These are phyloP conservation scores for Musa beccarii DNA, from an alignment of 176 grass and related monocot species.

Conservation along the genomic window DNA sequence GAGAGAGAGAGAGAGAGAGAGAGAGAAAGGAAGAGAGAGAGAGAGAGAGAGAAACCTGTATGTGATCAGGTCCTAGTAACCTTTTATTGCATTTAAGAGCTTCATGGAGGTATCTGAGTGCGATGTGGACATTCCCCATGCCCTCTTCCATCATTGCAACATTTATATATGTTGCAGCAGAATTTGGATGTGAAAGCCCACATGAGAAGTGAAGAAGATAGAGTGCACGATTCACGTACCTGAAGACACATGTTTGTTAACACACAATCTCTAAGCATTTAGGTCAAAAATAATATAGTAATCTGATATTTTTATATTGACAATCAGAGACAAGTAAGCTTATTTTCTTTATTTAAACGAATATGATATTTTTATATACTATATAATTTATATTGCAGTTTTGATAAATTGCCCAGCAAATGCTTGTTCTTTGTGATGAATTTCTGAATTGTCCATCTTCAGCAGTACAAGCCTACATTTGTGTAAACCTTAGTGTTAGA, in stretches of 20 bases:
- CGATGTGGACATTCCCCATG: conserved; percentile 98
- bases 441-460: no score
- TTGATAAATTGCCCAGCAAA: no score
- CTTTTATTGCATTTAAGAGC: conserved; percentile 98
- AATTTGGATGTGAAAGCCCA: conserved; percentile 95
- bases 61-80: conserved; percentile 95
- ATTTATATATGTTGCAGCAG: conserved; percentile 99
- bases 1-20: conserved; percentile 8
- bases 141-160: conserved; percentile 99
- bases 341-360: no score
- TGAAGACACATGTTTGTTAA: conserved; percentile 16
- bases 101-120: conserved; percentile 96
- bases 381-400: no score
- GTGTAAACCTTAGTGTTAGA: no score
- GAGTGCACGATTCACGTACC: conserved; percentile 94
- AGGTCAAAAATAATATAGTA: conserved; percentile 2
- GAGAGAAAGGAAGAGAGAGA: no score
- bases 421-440: no score
- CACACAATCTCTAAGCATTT: conserved; percentile 6
- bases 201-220: conserved; percentile 97
- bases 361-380: no score
- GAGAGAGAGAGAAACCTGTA: conserved; percentile 57
- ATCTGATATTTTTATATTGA: neutral
- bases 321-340: no score
- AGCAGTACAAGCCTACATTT: no score